Base-by-base conservation (phyloP, 306 rosid species). In the Quercus variabilis region DNA sequence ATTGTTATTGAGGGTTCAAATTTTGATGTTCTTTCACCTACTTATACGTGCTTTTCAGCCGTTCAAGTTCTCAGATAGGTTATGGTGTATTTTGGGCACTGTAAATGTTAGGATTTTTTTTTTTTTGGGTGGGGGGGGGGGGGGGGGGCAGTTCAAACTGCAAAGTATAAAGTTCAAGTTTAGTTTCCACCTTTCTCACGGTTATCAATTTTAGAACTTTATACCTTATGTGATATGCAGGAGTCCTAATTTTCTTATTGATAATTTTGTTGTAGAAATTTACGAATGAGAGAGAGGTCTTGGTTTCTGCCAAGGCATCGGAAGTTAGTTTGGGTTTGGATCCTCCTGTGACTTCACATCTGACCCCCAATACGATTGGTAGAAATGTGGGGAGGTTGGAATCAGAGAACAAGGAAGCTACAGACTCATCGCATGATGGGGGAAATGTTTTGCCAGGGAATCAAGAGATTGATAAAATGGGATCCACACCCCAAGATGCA, bases 201-300 rank as follows among this genome's bases (percentile, higher is more conserved):
- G 9, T 55, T 5, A 64, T 63, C 52, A 64, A 56, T 26, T 64
- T 28, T 70, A 65, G 64, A 49, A 71, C 64, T 78, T 21, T 77
- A 19, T 74, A 46, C 54, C 76, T 15, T 64, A 26, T 73, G 35
- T 64, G 28, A 11, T 59, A 25, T 63, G 28, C 69, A 63, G 63
- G 58, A 83, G 54, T 73, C 57, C 82, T 73, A 78, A 75, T 74
- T 78, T 76, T 49, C 65, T 78, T 62, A 43, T 49, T 70, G 71
- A 57, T 76, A 46, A 76, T 71, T 77, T 21, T 21, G 51, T 14
- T 87, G 74, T 69, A 95, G 99, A 93, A 88, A 88, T 33, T 84
- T 86, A 79, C 74, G 51, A 90, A 78, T 55, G 82, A 83, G 85
- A 93, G 87, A 64, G 97, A 89, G 79, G 90, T 87, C 80, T 79